Conservation (phyloP, 352 stramenopile species). For the Elongisporangium prolatum region DNA sequence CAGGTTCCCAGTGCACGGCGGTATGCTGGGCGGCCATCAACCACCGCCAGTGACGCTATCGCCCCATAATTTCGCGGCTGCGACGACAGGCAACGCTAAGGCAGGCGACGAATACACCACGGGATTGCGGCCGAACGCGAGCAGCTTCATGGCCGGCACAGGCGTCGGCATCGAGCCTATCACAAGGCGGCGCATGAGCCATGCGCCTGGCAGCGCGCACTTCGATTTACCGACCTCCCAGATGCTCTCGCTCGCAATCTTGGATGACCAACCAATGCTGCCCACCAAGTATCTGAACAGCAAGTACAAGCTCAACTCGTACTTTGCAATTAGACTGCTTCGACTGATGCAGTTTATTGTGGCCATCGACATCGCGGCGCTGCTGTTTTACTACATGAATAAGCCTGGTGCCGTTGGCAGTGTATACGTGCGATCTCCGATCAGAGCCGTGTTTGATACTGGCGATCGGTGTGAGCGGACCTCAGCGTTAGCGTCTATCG, state of each 20-base stretch:
- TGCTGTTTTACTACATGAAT: conserved; percentile 63
- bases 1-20: conserved; percentile 1
- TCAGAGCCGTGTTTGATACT: conserved; percentile 34
- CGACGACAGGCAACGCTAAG: neutral
- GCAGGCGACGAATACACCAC: neutral
- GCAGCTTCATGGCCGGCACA: neutral
- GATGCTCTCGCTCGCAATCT: neutral
- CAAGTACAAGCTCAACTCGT: conserved; percentile 75
- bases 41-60: neutral
- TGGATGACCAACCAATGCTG: conserved; percentile 18
- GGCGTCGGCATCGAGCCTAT: conserved; percentile 2
- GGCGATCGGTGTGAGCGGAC: conserved; percentile 41
- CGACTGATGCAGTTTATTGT: conserved; percentile 59
- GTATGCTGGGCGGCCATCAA: neutral
- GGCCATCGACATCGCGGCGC: conserved; percentile 41
- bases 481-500: conserved; percentile 47
- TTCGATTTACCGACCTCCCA: conserved; percentile 5
- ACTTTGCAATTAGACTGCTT: conserved; percentile 65
- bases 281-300: conserved; percentile 41
- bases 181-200: neutral
- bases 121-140: neutral
- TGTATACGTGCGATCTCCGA: conserved; percentile 39
- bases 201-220: neutral
- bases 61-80: neutral
- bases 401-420: conserved; percentile 17